phyloP scores from a whole-genome alignment of 2,329 filamentous ascomycete genomes.

The Pseudogymnoascus sp. region DNA sequence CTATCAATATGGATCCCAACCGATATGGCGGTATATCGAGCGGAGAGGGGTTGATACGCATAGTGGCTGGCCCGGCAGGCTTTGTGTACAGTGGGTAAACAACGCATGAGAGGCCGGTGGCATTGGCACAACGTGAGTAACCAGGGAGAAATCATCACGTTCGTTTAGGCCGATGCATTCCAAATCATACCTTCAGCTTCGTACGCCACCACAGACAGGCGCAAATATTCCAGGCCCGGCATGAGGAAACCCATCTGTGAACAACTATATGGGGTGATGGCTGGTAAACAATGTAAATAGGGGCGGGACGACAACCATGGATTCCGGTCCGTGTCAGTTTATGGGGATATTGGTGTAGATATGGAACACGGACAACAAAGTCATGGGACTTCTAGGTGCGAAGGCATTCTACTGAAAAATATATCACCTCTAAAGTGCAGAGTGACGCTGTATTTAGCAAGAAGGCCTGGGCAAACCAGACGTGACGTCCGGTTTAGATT shows the following conservation, averaged over 20 bases:
- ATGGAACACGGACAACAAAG: neutral
- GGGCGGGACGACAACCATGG: neutral
- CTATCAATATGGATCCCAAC: neutral
- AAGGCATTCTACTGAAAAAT: neutral
- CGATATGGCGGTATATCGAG: neutral
- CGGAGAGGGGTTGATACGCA: neutral
- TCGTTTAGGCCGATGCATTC: neutral
- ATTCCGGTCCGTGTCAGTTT: neutral
- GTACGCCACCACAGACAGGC: neutral
- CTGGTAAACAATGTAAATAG: neutral
- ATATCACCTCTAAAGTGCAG: slow-evolving; percentile 8
- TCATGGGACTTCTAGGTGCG: neutral
- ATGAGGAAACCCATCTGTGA: neutral
- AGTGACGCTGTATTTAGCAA: slow-evolving; percentile 3
- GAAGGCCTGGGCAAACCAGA: neutral
- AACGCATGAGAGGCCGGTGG: neutral
- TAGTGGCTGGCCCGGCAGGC: neutral
- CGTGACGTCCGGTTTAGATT: slow-evolving; percentile 5
- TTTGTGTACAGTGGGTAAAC: neutral
- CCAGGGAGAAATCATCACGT: neutral
- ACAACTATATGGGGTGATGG: neutral
- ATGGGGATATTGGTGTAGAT: neutral
- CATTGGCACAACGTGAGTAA: neutral
- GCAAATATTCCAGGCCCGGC: neutral
- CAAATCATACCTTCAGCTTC: neutral